Evolutionary conservation across 2,329 filamentous ascomycete genomes (phyloP).

Genomic region (Alternaria brassicae): DNA sequence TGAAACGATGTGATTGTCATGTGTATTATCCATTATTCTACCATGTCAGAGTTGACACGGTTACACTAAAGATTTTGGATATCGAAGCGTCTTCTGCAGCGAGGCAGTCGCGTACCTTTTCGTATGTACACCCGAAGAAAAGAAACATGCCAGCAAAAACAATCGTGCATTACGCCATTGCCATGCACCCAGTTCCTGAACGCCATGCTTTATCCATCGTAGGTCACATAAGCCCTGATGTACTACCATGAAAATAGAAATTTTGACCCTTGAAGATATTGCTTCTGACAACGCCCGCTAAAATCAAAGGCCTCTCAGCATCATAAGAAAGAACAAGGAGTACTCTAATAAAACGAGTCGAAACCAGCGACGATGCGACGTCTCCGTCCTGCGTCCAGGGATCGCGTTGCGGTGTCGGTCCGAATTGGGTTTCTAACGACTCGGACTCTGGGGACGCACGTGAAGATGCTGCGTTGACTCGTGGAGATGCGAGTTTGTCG

Average conservation of each 20-base stretch:
- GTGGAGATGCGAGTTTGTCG: conserved; percentile 22
- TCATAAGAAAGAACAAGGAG: conserved; percentile 15
- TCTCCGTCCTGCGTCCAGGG: conserved; percentile 1
- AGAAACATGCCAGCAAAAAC: conserved; percentile 19
- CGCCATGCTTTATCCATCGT: conserved; percentile 24
- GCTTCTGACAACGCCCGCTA: conserved; percentile 39
- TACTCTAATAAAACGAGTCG: conserved; percentile 13
- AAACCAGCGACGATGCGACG: conserved; percentile 1
- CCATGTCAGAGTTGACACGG: conserved; percentile 6
- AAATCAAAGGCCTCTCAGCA: conserved; percentile 8
- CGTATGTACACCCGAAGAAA: conserved; percentile 12
- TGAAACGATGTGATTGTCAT: conserved; percentile 4
- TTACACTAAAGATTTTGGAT: conserved; percentile 20
- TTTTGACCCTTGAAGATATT: conserved; percentile 39
- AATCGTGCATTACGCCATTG: conserved; percentile 23
- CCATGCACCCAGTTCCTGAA: conserved; percentile 32
- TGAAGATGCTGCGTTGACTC: conserved; percentile 21
- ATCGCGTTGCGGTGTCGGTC: conserved; percentile 10
- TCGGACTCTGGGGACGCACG: conserved; percentile 10
- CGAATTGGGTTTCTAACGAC: conserved; percentile 6
- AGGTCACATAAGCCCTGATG: conserved; percentile 24
- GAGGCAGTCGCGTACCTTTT: conserved; percentile 10
- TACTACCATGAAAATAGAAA: conserved; percentile 33
- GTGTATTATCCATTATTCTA: conserved; percentile 13
- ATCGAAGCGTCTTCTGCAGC: conserved; percentile 7